Conservation (phyloP, 176 grass and related monocot genomes). For the Coix lacrymajobi region DNA sequence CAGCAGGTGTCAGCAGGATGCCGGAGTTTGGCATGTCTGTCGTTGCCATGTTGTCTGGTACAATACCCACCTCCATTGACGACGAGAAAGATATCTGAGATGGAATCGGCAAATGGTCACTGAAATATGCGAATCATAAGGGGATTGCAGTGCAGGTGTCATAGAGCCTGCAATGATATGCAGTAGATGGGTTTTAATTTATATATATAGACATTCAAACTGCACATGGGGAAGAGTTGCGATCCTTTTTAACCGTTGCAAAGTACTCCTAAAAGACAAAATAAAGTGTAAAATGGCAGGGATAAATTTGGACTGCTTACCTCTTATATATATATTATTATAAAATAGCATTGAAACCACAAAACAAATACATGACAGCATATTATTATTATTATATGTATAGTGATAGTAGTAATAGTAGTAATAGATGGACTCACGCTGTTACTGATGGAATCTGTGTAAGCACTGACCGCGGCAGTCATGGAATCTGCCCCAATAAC, state of each 20-base stretch:
- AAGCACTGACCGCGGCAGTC: slow-evolving; percentile 34
- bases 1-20: slow-evolving; percentile 17
- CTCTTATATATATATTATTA: not conserved
- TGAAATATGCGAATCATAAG: slow-evolving; percentile 45
- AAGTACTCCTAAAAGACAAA: not conserved
- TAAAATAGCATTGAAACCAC: not conserved
- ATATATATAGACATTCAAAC: not conserved
- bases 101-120: slow-evolving; percentile 49
- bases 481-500: slow-evolving; percentile 24
- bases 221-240: not conserved
- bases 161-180: slow-evolving; percentile 19
- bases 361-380: not conserved
- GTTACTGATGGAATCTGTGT: slow-evolving; percentile 49
- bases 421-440: slow-evolving; percentile 76
- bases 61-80: slow-evolving; percentile 56
- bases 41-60: slow-evolving; percentile 44
- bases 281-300: not conserved
- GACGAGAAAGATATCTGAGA: slow-evolving; percentile 87
- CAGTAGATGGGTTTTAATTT: slow-evolving; percentile 25
- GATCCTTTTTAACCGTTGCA: not conserved
- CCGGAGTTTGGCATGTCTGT: slow-evolving; percentile 40
- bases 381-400: too few species aligned
- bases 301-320: not conserved
- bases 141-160: slow-evolving; percentile 34
- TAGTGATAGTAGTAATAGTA: not conserved